Base-by-base conservation (phyloP, 495 filamentous ascomycete species). In the Elaphomyces granulatus region DNA sequence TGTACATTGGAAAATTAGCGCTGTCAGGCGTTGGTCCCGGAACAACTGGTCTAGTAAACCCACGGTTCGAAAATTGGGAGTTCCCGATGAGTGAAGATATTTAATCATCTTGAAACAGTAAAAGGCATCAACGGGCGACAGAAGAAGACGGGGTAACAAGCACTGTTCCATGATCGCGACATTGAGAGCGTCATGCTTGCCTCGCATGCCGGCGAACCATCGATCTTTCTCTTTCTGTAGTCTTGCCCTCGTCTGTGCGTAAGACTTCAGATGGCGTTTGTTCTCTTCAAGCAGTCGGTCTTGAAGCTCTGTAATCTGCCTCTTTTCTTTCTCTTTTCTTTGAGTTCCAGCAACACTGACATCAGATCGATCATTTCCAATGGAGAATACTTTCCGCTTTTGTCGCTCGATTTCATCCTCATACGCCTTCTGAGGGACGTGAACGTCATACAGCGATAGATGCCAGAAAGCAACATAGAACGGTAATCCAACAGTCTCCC, bases 381-480 rank as follows among this genome's bases (percentile, higher is more conserved):
- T 63, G 3, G 68, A 58, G 35, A 69, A 59, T 4, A 80, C 62
- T 48, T 72, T 70, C 34, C 71, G 73, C 41, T 75, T 70, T 32
- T 81, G 61, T 4, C 74, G 67, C 4, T 67, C 68, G 20, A 70
- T 73, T 46, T 92, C 88, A 9, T 72, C 66, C 8, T 78, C 64
- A 54, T 96, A 96, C 37, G 75, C 80, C 32, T 72, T 68, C 38
- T 73, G 68, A 1, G 82, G 81, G 31, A 83, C 71, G 28, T 74
- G 67, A 20, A 99, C 63, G 54, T 96, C 90, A 17, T 79, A 74
- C 10, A 87, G 72, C 16, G 83, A 75, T 12, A 94, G 68, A 35
- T 86, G 78, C 92, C 92, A 99, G 65, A 99, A 99, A 2, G 83
- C 82, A 20, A 83, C 77, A 52, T 85, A 94, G 54, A 94, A 92